phyloP scores from a whole-genome alignment of 352 stramenopile species.

The Phytophthora hibernalis region DNA sequence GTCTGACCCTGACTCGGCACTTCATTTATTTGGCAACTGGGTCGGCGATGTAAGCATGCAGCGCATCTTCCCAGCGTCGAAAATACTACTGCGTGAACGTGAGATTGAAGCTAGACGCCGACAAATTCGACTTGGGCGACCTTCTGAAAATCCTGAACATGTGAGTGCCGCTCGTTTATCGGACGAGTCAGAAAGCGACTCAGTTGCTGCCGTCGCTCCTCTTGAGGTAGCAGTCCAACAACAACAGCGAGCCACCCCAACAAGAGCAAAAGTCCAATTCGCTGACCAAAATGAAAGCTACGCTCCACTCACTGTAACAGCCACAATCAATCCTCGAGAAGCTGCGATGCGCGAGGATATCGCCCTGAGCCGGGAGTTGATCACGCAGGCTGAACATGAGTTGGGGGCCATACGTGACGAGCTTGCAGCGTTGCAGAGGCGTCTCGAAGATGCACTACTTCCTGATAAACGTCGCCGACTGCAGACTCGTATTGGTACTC shows the following conservation, averaged over 20 bases:
- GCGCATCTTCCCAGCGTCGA: constrained; percentile 60
- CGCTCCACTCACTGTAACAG: neutral
- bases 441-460: constrained; percentile 41
- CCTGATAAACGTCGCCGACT: constrained; percentile 57
- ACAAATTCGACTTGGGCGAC: constrained; percentile 15
- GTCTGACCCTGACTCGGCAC: constrained; percentile 15
- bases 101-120: constrained; percentile 24
- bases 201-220: constrained; percentile 14
- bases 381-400: constrained; percentile 70
- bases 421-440: constrained; percentile 51
- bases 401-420: constrained; percentile 65
- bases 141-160: neutral
- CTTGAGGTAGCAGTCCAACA: constrained; percentile 1
- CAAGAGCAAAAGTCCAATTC: constrained; percentile 3
- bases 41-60: constrained; percentile 66
- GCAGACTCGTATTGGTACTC: constrained; percentile 53
- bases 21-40: constrained; percentile 44
- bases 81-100: constrained; percentile 56
- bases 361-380: constrained; percentile 58
- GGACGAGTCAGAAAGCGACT: constrained; percentile 2
- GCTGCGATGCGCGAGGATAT: constrained; percentile 58
- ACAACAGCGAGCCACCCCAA: constrained; percentile 3
- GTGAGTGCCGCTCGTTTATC: neutral
- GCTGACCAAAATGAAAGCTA: neutral
- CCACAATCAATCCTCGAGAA: constrained; percentile 15